Conservation (phyloP, 2,329 filamentous ascomycete genomes). For the Pestalotiopsis sp. region DNA sequence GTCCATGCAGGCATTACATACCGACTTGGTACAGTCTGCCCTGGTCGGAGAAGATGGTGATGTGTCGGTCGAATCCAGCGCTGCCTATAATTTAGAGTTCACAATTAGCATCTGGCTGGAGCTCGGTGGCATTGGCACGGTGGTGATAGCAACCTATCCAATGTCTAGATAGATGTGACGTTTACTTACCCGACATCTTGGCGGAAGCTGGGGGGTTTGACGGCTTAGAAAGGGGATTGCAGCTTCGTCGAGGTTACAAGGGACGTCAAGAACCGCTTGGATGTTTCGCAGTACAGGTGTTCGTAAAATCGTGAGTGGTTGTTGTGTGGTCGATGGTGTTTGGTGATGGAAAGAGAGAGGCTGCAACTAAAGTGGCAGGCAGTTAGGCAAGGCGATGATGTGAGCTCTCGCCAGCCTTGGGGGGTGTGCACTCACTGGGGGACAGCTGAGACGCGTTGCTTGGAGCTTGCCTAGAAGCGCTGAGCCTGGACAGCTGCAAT, state of each 20-base stretch:
- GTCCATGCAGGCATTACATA: constrained; percentile 50
- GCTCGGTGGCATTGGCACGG: constrained; percentile 11
- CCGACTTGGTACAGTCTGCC: constrained; percentile 99
- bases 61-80: constrained; percentile 96
- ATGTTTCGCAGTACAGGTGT: neutral
- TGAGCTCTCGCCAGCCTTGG: constrained; percentile 25
- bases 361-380: neutral
- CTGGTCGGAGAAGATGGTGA: constrained; percentile 99
- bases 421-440: constrained; percentile 15
- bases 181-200: constrained; percentile 54
- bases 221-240: neutral
- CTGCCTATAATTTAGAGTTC: constrained; percentile 54
- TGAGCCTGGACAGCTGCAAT: neutral
- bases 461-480: constrained; percentile 33
- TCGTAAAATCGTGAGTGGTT: neutral
- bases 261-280: neutral
- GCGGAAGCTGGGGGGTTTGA: neutral
- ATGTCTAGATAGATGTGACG: constrained; percentile 24
- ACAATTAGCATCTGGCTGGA: constrained; percentile 24
- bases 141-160: constrained; percentile 13
- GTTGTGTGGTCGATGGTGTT: neutral
- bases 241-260: neutral
- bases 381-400: constrained; percentile 11
- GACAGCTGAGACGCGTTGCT: constrained; percentile 26
- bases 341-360: neutral